Percentiles rank a stretch among this genome's conserved stretches.
Evolutionary conservation across 257 asterid genomes (phyloP).

Genomic region (Scutellaria baicalensis): DNA sequence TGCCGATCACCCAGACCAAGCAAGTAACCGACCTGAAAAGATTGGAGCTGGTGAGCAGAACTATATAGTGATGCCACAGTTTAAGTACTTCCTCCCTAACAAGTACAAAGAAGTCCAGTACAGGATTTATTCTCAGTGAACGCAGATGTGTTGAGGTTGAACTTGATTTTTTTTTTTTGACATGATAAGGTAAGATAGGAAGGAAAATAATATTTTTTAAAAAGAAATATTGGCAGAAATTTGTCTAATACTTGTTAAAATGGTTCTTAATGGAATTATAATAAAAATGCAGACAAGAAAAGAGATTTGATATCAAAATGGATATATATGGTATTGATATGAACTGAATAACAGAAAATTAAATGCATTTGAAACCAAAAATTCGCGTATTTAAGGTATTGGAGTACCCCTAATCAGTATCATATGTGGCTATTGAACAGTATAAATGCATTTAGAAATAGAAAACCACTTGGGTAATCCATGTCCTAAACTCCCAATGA

Average conservation of each 20-base stretch:
- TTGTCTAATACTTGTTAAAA: background rate
- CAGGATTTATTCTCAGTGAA: background rate
- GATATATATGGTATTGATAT: background rate
- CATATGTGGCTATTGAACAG: background rate
- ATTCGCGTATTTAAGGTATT: background rate
- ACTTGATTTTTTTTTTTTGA: background rate
- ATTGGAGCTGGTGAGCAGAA: constrained; percentile 6
- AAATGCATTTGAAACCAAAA: background rate
- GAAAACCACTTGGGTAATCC: background rate
- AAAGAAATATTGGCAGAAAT: background rate
- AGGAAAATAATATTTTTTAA: background rate
- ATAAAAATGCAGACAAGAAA: background rate
- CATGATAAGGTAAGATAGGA: background rate
- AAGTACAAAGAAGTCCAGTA: background rate
- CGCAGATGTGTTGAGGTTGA: background rate
- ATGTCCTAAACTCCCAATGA: background rate
- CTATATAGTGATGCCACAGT: background rate
- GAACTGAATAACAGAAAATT: background rate
- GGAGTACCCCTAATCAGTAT: background rate
- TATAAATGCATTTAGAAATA: background rate
- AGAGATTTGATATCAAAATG: background rate
- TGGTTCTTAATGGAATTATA: background rate
- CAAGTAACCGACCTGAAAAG: constrained; percentile 83
- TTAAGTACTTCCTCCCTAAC: background rate
- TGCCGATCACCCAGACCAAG: constrained; percentile 99